These are phyloP conservation scores for Byssochlamys sp. DNA, from an alignment of 2,329 filamentous ascomycete genomes.

Conservation along the genomic window DNA sequence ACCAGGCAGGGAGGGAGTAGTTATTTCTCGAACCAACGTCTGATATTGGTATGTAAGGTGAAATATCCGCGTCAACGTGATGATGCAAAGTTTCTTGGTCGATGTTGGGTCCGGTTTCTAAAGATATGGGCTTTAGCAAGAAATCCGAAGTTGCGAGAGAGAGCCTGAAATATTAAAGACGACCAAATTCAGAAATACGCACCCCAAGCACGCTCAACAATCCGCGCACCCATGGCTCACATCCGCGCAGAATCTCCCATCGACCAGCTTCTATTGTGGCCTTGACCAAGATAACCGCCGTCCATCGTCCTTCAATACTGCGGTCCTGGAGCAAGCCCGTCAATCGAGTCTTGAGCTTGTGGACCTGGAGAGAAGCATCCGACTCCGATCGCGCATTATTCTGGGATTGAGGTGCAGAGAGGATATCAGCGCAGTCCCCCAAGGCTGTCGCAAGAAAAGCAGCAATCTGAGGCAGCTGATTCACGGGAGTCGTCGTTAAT, in stretches of 20 bases:
- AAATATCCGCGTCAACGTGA: constrained; percentile 75
- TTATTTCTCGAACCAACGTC: constrained; percentile 76
- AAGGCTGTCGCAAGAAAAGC: constrained; percentile 55
- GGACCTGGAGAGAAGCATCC: constrained; percentile 60
- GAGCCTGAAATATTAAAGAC: not conserved
- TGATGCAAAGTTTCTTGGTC: constrained; percentile 65
- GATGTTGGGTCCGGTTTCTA: constrained; percentile 68
- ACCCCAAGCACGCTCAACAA: constrained; percentile 66
- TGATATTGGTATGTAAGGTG: constrained; percentile 70
- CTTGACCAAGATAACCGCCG: constrained; percentile 70
- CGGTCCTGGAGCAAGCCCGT: constrained; percentile 69
- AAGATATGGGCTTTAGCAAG: not conserved
- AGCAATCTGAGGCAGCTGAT: constrained; percentile 63
- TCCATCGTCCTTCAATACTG: constrained; percentile 63
- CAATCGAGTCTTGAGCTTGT: constrained; percentile 72
- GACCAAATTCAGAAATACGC: constrained; percentile 11
- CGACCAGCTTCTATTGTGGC: constrained; percentile 71
- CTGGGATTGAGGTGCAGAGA: constrained; percentile 53
- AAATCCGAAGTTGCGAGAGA: not conserved
- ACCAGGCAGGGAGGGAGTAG: constrained; percentile 65
- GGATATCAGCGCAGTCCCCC: constrained; percentile 45
- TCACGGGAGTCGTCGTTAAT: constrained; percentile 60
- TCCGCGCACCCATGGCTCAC: constrained; percentile 66
- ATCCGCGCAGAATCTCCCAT: constrained; percentile 67
- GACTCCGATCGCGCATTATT: constrained; percentile 53